Evolutionary conservation across 306 rosid species (phyloP), one percentile per base, ranked within the genome.

Genomic region (Quillaja saponaria): DNA sequence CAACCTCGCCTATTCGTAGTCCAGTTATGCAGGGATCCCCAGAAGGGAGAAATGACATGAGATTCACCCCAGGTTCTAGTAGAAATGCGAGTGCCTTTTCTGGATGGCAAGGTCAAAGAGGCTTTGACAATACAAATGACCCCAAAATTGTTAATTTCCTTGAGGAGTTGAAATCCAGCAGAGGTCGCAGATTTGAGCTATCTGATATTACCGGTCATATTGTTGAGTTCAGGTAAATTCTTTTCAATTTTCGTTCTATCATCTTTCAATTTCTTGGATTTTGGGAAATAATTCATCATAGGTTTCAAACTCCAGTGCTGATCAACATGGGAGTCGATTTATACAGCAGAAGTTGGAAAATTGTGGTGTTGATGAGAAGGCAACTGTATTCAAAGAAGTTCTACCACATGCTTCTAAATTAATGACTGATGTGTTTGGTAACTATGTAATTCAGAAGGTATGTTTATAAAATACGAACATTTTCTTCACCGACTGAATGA

Each of bases 261-360:
- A 58, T 15, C 6, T 13, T 50, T 50, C 15, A 38, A 59, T 63
- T 21, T 31, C 45, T 72, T 62, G 34, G 60, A 38, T 49, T 75
- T 49, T 75, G 55, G 52, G 15, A 44, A 71, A 46, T 66, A 76
- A 66, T 58, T 66, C 58, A 55, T 31, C 19, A 10, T 76, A 46
- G 8, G 17, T 66, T 71, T 63, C 66, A 39, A 39, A 37, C 46
- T 33, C 16, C 81, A 80, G 85, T 14, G 55, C 85, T 72, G 85
- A 80, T 76, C 85, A 80, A 62, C 81, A 80, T 60, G 85, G 85
- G 54, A 80, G 85, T 62, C 85, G 85, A 50, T 80, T 80, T 64
- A 80, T 80, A 54, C 85, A 80, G 69, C 85, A 76, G 61, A 80
- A 80, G 76, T 68, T 80, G 76, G 85, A 80, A 76, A 47, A 16